Base-by-base conservation (phyloP, 2,329 filamentous ascomycete species). In the Epicoccum nigrum region DNA sequence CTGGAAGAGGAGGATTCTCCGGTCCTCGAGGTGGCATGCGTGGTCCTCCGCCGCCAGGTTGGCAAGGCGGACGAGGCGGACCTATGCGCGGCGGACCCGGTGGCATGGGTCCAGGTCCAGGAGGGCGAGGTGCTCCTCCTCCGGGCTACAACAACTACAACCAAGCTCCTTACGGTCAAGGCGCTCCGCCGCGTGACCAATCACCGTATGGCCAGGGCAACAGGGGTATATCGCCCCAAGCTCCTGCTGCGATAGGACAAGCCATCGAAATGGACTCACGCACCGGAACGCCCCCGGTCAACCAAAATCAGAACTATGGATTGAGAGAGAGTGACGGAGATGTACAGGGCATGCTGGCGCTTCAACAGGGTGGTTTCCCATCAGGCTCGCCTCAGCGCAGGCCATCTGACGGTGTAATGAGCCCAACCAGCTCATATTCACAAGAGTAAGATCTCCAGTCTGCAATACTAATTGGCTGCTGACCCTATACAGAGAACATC, bases 221-320 rank as follows among this genome's bases (percentile, higher is more conserved):
- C 30, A 79, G 84, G 56, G 86, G 84, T 8, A 85, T 86, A 61
- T 86, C 86, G 5, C 69, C 65, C 19, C 65, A 65, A 19, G 74
- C 76, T 20, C 63, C 63, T 12, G 68, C 67, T 30, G 65, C 73
- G 12, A 76, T 86, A 11, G 86, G 86, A 8, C 86, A 87, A 65
- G 85, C 88, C 2, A 83, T 92, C 45, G 91, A 94, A 70, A 92
- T 95, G 89, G 87, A 92, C 69, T 86, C 87, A 27, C 78, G 80
- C 40, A 63, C 52, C 19, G 68, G 66, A 7, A 66, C 68, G 31
- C 69, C 68, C 38, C 60, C 62, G 7, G 40, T 55, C 13, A 54
- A 56, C 47, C 43, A 37, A 15, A 48, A 20, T 19, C 58, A 57
- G 15, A 68, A 67, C 37, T 79, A 76, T 42, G 77, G 76, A 5